Evolutionary conservation across 2,329 filamentous ascomycete species (phyloP).

Genomic region (Tolypocladium paradoxum): DNA sequence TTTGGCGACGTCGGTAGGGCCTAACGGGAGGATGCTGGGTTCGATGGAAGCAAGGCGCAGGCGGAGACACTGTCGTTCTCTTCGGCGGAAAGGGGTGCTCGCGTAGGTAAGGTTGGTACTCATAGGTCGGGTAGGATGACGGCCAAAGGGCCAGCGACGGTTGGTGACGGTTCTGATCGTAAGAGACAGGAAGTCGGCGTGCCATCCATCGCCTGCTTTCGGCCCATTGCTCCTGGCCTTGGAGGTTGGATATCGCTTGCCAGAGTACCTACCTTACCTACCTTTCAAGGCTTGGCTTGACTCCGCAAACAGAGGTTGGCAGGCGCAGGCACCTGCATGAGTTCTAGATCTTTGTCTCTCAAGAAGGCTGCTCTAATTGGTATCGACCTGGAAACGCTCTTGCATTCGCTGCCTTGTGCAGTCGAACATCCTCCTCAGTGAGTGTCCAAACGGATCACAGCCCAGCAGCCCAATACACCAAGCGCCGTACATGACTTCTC

Average conservation of each 20-base stretch:
- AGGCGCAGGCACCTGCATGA: not conserved
- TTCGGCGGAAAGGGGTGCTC: not conserved
- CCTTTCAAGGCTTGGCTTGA: not conserved
- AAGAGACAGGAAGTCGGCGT: not conserved
- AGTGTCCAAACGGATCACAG: not conserved
- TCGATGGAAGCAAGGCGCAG: not conserved
- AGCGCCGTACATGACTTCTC: conserved; percentile 11
- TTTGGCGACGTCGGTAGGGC: not conserved
- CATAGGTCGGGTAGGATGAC: not conserved
- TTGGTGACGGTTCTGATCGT: not conserved
- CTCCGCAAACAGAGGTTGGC: not conserved
- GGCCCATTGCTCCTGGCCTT: not conserved
- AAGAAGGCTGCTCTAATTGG: not conserved
- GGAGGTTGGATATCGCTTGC: not conserved
- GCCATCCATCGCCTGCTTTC: not conserved
- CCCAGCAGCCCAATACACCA: conserved; percentile 1
- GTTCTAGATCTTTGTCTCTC: not conserved
- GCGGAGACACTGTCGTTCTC: not conserved
- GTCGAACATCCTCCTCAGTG: not conserved
- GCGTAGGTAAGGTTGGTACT: not conserved
- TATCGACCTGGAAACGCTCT: not conserved
- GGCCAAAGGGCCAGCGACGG: not conserved
- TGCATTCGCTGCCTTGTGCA: not conserved
- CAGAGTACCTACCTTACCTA: too few relatives aligned
- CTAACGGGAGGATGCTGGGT: not conserved